Percentiles rank a stretch among this genome's conserved stretches.
phyloP scores from a whole-genome alignment of 2,329 filamentous ascomycete genomes.

The Botrytis byssoidea region DNA sequence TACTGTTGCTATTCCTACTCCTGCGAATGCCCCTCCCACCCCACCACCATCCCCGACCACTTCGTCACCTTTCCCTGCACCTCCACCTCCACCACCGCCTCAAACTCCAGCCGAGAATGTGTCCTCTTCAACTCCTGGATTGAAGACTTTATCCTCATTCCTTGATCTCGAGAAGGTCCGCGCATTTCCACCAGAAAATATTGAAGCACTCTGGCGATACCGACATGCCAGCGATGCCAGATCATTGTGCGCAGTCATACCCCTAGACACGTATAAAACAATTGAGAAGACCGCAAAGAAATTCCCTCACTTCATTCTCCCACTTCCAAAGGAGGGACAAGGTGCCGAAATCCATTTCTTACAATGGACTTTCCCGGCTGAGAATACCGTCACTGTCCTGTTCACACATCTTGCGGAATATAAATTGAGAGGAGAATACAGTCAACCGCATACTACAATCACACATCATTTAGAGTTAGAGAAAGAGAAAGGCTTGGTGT shows the following conservation, averaged over 20 bases:
- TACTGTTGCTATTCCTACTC: constrained; percentile 48
- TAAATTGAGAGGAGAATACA: constrained; percentile 86
- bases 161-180: constrained; percentile 79
- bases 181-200: constrained; percentile 72
- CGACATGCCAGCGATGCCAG: constrained; percentile 71
- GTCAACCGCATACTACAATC: constrained; percentile 87
- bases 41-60: constrained; percentile 36
- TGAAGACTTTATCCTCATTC: constrained; percentile 63
- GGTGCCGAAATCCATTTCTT: constrained; percentile 94
- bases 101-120: constrained; percentile 35
- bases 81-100: constrained; percentile 38
- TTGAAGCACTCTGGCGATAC: constrained; percentile 86
- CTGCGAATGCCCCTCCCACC: constrained; percentile 38
- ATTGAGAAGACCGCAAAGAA: constrained; percentile 70
- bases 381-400: constrained; percentile 70
- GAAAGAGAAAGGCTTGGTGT: constrained; percentile 70
- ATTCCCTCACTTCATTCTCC: constrained; percentile 88
- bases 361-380: constrained; percentile 88
- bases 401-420: constrained; percentile 95
- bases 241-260: constrained; percentile 82
- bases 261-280: constrained; percentile 66
- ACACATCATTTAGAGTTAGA: constrained; percentile 86
- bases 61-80: constrained; percentile 37
- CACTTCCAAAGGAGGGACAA: constrained; percentile 65
- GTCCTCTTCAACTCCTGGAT: constrained; percentile 38